Evolutionary conservation across 768 basidiomycete species (phyloP), one percentile per base, ranked within the genome.

Genomic region (Leccinum rimulosum): DNA sequence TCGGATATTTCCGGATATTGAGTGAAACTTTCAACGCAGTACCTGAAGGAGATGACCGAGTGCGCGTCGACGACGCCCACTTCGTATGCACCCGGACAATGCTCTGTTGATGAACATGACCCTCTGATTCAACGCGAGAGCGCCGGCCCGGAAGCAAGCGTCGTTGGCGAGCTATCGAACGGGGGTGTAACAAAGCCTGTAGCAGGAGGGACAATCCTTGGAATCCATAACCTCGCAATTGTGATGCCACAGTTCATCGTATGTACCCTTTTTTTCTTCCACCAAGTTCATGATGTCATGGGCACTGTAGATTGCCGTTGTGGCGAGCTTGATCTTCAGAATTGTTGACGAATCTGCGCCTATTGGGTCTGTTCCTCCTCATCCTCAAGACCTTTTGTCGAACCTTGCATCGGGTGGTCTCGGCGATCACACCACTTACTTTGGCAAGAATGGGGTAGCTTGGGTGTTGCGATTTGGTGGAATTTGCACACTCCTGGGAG

Each of bases 381-480:
- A 75, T 12, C 69, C 72, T n/a, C 77, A 75, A 35, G 70, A 73
- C 3, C 72, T 80, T 45, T 43, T 62, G 15, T 47, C n/a, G 31
- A 43, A 2, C 9, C 10, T 66, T 1, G 38, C 31, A 30, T 54
- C 49, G n/a, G 43, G 54, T 57, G 65, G 61, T 28, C 79, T 80
- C 1, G 70, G 73, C 7, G 78, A 79, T 25, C 78, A 81, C 38
- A 77, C 76, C 57, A 84, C 84, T 12, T 92, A 89, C 71, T 79
- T 82, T 59, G 91, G 89, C 33, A 94, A 93, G 77, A 88, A 86
- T 55, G 95, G 95, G 35, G 93, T 97, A 30, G 92, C 89, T 3
- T 97, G 95, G 94, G 91, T 96, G 6, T 75, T 98, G 57, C 86
- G 94, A 17, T 96, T 96, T 66, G 95, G 95, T 52, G 95, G 95